Evolutionary conservation across 2,329 filamentous ascomycete species (phyloP).

Genomic region (Venturiaceae sp.): DNA sequence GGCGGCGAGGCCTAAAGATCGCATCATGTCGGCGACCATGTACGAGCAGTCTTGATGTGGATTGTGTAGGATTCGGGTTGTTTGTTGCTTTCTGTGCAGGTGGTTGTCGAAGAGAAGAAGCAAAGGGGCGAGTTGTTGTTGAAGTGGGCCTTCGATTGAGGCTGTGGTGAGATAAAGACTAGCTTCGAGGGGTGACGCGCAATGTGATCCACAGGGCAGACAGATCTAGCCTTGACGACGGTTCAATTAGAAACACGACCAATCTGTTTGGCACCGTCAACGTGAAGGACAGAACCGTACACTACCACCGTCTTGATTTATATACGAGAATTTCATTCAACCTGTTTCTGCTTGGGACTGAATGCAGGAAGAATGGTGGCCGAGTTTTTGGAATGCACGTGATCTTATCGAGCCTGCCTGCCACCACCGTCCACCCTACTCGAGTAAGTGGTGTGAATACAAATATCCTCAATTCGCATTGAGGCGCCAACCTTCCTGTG

Average conservation of each 20-base stretch:
- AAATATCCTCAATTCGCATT: too few species aligned
- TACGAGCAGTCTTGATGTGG: neutral
- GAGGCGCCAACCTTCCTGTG: too few species aligned
- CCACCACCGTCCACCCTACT: too few species aligned
- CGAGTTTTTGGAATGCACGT: too few species aligned
- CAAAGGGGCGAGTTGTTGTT: neutral
- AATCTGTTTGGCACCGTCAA: neutral
- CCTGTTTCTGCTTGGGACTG: neutral
- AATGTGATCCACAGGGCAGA: neutral
- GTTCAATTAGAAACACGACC: neutral
- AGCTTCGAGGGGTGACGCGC: neutral
- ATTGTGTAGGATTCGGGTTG: neutral
- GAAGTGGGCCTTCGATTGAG: neutral
- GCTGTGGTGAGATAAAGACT: neutral
- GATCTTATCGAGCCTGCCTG: too few species aligned
- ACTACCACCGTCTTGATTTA: neutral
- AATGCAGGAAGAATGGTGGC: too few species aligned
- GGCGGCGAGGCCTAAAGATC: slow-evolving; percentile 20
- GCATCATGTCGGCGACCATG: neutral
- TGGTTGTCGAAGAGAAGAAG: neutral
- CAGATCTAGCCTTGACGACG: neutral
- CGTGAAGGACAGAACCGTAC: neutral
- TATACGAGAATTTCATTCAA: neutral
- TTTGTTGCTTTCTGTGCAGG: neutral
- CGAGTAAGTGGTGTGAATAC: too few species aligned